Percentiles rank a stretch among this genome's conserved stretches.
Evolutionary conservation across 331 rosid genomes (phyloP).

Genomic region (Quercus phellos): DNA sequence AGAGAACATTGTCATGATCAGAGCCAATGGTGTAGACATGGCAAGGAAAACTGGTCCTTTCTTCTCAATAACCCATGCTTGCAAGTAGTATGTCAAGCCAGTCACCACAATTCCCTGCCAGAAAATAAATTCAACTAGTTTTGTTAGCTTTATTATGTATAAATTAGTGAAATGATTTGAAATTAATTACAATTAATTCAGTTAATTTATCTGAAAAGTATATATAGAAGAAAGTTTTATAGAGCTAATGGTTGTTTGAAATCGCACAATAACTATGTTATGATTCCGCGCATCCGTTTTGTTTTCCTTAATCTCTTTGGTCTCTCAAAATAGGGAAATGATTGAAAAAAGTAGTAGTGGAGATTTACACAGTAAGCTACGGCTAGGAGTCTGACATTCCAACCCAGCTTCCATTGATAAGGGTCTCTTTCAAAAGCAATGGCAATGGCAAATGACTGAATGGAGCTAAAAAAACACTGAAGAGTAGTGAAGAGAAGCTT

Average conservation of each 20-base stretch:
- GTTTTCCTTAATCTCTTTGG: no score
- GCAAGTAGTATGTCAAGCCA: slow-evolving; percentile 60
- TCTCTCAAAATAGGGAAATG: neutral
- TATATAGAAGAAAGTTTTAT: no score
- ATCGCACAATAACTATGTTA: no score
- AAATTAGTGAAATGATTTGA: no score
- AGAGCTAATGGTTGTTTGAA: no score
- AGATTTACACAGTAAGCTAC: slow-evolving; percentile 57
- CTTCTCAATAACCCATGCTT: slow-evolving; percentile 74
- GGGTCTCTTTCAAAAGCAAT: slow-evolving; percentile 56
- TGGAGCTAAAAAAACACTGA: slow-evolving; percentile 64
- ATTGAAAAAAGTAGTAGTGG: neutral
- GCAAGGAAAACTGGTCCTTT: slow-evolving; percentile 80
- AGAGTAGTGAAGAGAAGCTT: slow-evolving; percentile 65
- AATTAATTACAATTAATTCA: no score
- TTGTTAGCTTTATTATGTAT: no score
- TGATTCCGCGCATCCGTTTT: no score
- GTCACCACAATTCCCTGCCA: slow-evolving; percentile 59
- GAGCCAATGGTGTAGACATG: slow-evolving; percentile 65
- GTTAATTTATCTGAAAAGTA: neutral
- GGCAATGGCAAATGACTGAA: slow-evolving; percentile 60
- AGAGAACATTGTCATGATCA: slow-evolving; percentile 49
- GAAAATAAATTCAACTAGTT: no score
- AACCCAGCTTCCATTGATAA: slow-evolving; percentile 61
- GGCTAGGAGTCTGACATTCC: slow-evolving; percentile 59